These are phyloP conservation scores for Vitis rotundifolia DNA, from an alignment of 164 flowering plant genomes.

Conservation along the genomic window DNA sequence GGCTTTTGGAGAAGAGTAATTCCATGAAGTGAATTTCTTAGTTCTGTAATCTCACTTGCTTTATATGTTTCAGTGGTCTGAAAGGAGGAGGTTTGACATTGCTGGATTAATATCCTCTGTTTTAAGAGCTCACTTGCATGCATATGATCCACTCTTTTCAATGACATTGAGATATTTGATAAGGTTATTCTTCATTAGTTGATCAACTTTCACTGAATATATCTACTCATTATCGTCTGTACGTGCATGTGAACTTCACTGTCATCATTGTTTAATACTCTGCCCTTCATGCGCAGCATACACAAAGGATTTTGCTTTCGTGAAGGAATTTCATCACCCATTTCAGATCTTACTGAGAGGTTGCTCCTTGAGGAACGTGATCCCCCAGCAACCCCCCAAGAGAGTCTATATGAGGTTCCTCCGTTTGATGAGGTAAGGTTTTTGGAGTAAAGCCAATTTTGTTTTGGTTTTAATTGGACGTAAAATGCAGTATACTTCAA, in stretches of 20 bases:
- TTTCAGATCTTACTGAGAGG: conserved; percentile 84
- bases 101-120: conserved; percentile 84
- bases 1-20: no score
- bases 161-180: conserved; percentile 96
- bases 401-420: conserved; percentile 73
- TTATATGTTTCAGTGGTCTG: conserved; percentile 80
- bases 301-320: conserved; percentile 87
- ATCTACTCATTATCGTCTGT: background rate
- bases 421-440: conserved; percentile 92
- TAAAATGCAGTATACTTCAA: background rate
- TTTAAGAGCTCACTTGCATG: conserved; percentile 81
- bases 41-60: conserved; percentile 1
- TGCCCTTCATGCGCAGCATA: conserved; percentile 50
- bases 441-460: background rate
- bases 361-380: conserved; percentile 93
- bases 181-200: conserved; percentile 48
- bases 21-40: background rate
- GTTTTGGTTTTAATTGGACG: background rate
- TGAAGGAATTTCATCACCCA: conserved; percentile 85
- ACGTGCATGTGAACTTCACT: background rate
- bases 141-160: conserved; percentile 90
- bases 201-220: background rate
- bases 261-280: background rate
- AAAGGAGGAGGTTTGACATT: conserved; percentile 78
- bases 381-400: conserved; percentile 76